These are phyloP conservation scores for Albatrellus ellisii DNA, from an alignment of 768 basidiomycete species.

Conservation along the genomic window DNA sequence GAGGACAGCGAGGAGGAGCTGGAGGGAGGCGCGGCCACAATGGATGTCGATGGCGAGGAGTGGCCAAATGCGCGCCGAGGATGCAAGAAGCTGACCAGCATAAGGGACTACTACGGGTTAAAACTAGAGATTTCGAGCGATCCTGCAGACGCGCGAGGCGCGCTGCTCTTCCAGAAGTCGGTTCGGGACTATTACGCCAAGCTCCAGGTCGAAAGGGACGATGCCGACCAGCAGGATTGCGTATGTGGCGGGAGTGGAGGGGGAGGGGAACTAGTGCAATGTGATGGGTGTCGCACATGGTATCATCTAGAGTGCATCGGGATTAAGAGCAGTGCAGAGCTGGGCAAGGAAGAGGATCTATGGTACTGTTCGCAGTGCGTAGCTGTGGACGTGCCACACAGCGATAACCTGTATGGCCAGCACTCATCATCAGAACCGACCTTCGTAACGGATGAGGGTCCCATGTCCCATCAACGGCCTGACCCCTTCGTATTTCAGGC, in stretches of 20 bases:
- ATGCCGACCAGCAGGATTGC: conserved; percentile 39
- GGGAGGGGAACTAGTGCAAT: conserved; percentile 69
- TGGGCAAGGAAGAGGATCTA: conserved; percentile 66
- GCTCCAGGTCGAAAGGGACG: conserved; percentile 22
- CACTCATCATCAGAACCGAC: too few species aligned
- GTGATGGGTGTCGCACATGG: conserved; percentile 70
- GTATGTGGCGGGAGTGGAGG: conserved; percentile 57
- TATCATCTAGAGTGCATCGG: conserved; percentile 76
- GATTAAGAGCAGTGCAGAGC: conserved; percentile 44
- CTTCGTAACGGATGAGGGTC: conserved; percentile 49
- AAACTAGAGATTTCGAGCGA: conserved; percentile 41
- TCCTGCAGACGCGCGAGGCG: conserved; percentile 65
- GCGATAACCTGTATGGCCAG: too few species aligned
- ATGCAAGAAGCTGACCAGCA: conserved; percentile 48
- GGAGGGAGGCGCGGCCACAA: conserved; percentile 21
- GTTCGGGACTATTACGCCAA: conserved; percentile 49
- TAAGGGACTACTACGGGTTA: conserved; percentile 26
- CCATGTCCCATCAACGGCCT: conserved; percentile 22
- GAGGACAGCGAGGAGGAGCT: conserved; percentile 24
- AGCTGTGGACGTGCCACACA: conserved; percentile 15
- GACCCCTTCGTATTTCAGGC: conserved; percentile 52
- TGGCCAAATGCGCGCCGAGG: conserved; percentile 25
- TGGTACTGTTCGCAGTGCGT: conserved; percentile 63
- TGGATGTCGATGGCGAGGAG: conserved; percentile 15
- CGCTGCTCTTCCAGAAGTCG: conserved; percentile 58